Evolutionary conservation across 2,329 filamentous ascomycete species (phyloP), one percentile per base, ranked within the genome.

Genomic region (Pseudopithomyces maydicus): DNA sequence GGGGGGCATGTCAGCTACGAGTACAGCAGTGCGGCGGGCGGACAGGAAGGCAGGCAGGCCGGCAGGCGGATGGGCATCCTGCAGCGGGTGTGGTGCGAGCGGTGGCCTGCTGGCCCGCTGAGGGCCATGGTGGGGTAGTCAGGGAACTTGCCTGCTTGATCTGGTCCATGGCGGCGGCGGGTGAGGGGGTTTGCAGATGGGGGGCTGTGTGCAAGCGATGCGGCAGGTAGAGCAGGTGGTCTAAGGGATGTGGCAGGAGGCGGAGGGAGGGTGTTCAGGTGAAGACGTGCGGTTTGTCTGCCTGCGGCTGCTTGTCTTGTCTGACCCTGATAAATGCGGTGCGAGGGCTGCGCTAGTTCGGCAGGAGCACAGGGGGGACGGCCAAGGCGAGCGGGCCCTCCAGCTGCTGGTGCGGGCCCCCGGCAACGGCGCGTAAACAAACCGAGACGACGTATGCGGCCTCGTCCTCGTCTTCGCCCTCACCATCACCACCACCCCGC

Each of bases 121-220:
- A 58, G 65, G 62, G 61, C 57, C 59, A 69, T 66, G 71, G 71
- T 68, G 73, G 74, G 73, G 75, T 72, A 73, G 58, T 22, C 58
- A 43, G 54, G 71, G 69, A 53, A 84, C 89, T 84, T 80, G 93
- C 90, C 85, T 92, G 89, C 88, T 91, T 93, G 79, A 95, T 93
- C 80, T 89, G 90, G 80, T 95, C 91, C 91, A 94, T 94, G 74
- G 63, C 62, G 57, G 67, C 56, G 58, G 63, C 39, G 41, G 17
- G 35, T 43, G 8, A 11, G 43, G 14, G 33, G 12, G 35, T 57
- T 48, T 20, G 29, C 29, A 33, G n/a, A 55, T 17, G 20, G 49
- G 22, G 48, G 33, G 42, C 48, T 54, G 52, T 38, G 52, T 36
- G 11, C 15, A 36, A 46, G 41, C 43, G 47, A 33, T 50, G 47